Percentiles rank a stretch among this genome's conserved stretches.
Conservation (phyloP, 495 filamentous ascomycete species). For the Cercophora sp. region DNA sequence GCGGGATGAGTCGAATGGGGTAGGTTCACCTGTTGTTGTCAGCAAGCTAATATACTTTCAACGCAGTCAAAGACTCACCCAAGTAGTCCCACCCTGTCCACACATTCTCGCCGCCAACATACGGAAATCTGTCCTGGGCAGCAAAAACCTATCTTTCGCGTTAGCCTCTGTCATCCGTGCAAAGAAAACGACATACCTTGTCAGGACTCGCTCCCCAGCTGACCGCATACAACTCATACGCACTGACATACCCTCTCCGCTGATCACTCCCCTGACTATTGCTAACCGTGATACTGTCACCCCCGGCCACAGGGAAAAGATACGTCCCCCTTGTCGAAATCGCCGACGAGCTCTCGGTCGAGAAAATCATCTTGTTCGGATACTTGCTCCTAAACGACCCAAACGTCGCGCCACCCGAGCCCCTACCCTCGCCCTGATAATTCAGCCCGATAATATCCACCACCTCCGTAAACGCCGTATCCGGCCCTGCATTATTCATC, state of each 20-base stretch:
- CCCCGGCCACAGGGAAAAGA: conserved; percentile 44
- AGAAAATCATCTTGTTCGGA: conserved; percentile 44
- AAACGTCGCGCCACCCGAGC: no score
- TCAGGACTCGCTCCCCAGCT: conserved; percentile 42
- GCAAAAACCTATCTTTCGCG: no score
- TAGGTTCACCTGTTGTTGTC: conserved; percentile 51
- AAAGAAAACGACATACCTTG: no score
- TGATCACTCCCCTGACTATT: conserved; percentile 24
- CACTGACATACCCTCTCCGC: conserved; percentile 30
- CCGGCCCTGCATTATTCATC: conserved; percentile 35
- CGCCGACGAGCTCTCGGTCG: conserved; percentile 38
- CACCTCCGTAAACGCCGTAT: conserved; percentile 27
- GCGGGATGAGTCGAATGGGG: conserved; percentile 38
- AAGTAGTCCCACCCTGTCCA: conserved; percentile 52
- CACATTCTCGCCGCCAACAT: conserved; percentile 48
- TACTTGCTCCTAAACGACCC: conserved; percentile 34
- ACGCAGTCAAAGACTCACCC: no score
- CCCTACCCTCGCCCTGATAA: conserved; percentile 41
- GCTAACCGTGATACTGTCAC: conserved; percentile 25
- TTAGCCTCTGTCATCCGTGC: no score
- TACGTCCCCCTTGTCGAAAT: conserved; percentile 47
- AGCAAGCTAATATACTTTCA: no score
- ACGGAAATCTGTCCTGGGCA: conserved; percentile 38
- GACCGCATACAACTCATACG: conserved; percentile 45
- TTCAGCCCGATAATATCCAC: conserved; percentile 45